Percentiles rank a stretch among this genome's conserved stretches.
phyloP scores from a whole-genome alignment of 371 early-diverging fungal species.

The Mucor indicus region DNA sequence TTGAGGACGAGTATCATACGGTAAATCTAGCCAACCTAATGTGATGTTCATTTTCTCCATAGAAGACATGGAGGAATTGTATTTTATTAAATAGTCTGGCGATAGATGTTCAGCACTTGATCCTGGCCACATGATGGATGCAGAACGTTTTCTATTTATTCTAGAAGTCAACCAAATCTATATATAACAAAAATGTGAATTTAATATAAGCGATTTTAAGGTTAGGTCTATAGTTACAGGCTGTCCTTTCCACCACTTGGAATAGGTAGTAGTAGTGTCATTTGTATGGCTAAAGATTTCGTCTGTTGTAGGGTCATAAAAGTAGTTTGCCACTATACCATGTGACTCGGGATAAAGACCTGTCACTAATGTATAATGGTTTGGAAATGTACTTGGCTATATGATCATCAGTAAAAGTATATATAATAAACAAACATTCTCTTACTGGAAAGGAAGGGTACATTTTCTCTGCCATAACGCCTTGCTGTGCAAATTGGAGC shows the following conservation, averaged over 20 bases:
- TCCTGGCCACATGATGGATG: conserved; percentile 91
- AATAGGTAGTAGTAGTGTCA: conserved; percentile 45
- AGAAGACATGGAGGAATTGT: conserved; percentile 40
- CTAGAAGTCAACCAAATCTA: conserved; percentile 89
- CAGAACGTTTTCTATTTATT: conserved; percentile 63
- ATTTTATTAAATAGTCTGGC: conserved; percentile 71
- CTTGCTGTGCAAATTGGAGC: conserved; percentile 32
- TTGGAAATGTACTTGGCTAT: conserved; percentile 85
- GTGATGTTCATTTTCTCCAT: conserved; percentile 61
- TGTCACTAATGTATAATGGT: conserved; percentile 91
- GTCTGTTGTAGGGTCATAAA: conserved; percentile 74
- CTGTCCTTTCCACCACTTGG: conserved; percentile 90
- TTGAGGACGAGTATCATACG: conserved; percentile 65
- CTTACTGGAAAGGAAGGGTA: conserved; percentile 72
- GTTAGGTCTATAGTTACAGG: conserved; percentile 69
- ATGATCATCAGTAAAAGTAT: background rate
- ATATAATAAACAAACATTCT: background rate
- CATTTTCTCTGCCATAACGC: conserved; percentile 64
- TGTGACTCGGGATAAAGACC: conserved; percentile 91
- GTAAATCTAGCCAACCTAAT: conserved; percentile 77
- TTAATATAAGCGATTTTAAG: no score
- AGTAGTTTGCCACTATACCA: conserved; percentile 90
- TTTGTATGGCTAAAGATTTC: conserved; percentile 79
- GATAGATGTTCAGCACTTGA: conserved; percentile 53
- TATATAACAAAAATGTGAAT: no score